Evolutionary conservation across 148 eudicot species (phyloP), one percentile per base, ranked within the genome.

Genomic region (Spergularia marina): DNA sequence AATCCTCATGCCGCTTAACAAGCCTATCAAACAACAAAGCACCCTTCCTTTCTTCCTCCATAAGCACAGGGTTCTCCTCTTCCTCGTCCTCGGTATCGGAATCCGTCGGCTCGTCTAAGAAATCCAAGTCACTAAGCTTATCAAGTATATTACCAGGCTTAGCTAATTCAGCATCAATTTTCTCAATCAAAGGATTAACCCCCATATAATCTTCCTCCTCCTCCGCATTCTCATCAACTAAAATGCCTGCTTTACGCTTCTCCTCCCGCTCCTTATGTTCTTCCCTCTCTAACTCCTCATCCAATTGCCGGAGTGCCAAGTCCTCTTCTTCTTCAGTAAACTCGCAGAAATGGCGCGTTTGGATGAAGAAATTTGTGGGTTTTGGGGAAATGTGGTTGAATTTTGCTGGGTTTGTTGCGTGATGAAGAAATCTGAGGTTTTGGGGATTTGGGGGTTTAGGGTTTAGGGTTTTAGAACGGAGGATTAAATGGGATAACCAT

Each of bases 181-280:
- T 90, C 74, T 85, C 98, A 70, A 91, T 86, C 41, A 88, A 71
- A n/a, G 89, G 86, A 1, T 82, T 83, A 30, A 90, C 89, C 1
- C 95, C 95, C 88, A 89, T 58, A 77, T 66, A 88, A 79, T 91
- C 98, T 81, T 88, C 98, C 10, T 89, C 87, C 6, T 88, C 90
- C 53, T 87, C 93, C 1, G 78, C 86, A 39, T 78, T 90, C 10
- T 87, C 89, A 34, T 83, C 86, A 2, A 91, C 89, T 0, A 79
- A 47, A n/a, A 94, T 74, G 0, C 95, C 98, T 4, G 86, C 85
- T 74, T 65, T 85, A 53, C 57, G 62, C 78, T 85, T 86, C 76
- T 80, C 92, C 57, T 89, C 91, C 23, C 88, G 83, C 79, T 93
- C 97, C 15, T 17, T 67, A 0, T 74, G 58, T 78, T 81, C 85